Base-by-base conservation (phyloP, 371 early-diverging fungal genomes). In the Actinomortierella ambigua region DNA sequence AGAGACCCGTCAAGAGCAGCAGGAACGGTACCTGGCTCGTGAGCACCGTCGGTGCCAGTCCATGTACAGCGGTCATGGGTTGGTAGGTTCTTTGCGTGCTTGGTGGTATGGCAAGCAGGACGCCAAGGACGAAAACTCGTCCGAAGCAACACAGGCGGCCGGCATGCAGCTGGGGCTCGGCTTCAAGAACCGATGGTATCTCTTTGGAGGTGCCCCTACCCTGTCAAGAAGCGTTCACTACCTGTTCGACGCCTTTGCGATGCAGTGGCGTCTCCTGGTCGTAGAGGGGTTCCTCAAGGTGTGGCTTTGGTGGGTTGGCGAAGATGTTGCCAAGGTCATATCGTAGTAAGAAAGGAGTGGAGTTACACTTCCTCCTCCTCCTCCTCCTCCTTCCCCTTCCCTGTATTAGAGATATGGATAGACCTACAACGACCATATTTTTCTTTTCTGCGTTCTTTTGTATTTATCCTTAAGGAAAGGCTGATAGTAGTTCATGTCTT, bases 151-250 rank as follows among this genome's bases (percentile, higher is more conserved):
- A 17, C 29, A 65, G 52, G 63, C 66, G 5, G 46, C 59, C 11
- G 73, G 68, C 27, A 66, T 47, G 54, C 53, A 65, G 7, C 48
- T 62, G 1, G 67, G 66, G 29, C 23, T 75, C 15, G 78, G 75
- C 3, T 70, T 75, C 2, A 52, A 61, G 57, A 68, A 63, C 28
- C 69, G 75, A 11, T 79, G 69, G 69, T 79, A 79, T 43, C 62
- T 79, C 1, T 69, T 75, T 57, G 75, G 75, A 29, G 75, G 70
- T n/a, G 54, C 79, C 0, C 79, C 79, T 6, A 79, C 63, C 11
- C 46, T 79, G 15, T 22, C 9, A 1, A 58, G 79, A 23, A 75
- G 69, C 51, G 7, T 76, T 2, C 48, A 56, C 3, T 77, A 61
- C 42, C 49, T 71, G 13, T 57, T 48, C 57, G 77, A 77, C 24